Conservation (phyloP, 441 rosid species). For the Jatropha multifida region DNA sequence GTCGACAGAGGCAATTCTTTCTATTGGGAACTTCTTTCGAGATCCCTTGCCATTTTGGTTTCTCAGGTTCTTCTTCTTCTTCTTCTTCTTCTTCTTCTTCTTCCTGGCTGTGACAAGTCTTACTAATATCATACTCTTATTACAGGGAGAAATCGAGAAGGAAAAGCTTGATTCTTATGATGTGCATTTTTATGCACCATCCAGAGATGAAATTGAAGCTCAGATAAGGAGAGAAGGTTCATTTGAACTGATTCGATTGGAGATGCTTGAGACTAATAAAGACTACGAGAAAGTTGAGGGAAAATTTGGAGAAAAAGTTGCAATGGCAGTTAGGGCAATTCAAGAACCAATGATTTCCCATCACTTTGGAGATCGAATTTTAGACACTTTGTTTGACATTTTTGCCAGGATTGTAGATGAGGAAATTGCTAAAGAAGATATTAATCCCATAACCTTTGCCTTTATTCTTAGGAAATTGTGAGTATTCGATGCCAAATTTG, state of each 20-base stretch:
- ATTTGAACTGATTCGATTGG: constrained; percentile 46
- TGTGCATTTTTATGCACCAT: constrained; percentile 72
- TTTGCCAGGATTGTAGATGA: constrained; percentile 54
- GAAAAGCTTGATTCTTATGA: constrained; percentile 71
- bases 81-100: no score
- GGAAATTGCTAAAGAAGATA: constrained; percentile 56
- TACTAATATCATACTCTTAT: not conserved
- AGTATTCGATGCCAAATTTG: constrained; percentile 8
- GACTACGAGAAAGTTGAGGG: constrained; percentile 23
- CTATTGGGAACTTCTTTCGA: constrained; percentile 72
- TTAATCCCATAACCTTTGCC: constrained; percentile 56
- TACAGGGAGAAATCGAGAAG: constrained; percentile 59
- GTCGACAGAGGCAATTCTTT: constrained; percentile 84
- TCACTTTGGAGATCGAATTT: constrained; percentile 65
- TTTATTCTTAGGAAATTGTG: constrained; percentile 58
- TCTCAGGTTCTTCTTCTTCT: constrained; percentile 39
- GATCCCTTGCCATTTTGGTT: constrained; percentile 52
- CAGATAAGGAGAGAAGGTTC: constrained; percentile 60
- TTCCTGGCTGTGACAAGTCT: not conserved
- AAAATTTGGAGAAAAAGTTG: constrained; percentile 59
- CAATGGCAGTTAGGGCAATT: constrained; percentile 73
- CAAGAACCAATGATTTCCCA: constrained; percentile 69
- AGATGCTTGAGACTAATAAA: constrained; percentile 47
- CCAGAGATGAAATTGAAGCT: constrained; percentile 56
- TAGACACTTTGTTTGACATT: constrained; percentile 57